These are phyloP conservation scores for Trichosporon sp. DNA, from an alignment of 1,284 basidiomycete species.

Conservation along the genomic window DNA sequence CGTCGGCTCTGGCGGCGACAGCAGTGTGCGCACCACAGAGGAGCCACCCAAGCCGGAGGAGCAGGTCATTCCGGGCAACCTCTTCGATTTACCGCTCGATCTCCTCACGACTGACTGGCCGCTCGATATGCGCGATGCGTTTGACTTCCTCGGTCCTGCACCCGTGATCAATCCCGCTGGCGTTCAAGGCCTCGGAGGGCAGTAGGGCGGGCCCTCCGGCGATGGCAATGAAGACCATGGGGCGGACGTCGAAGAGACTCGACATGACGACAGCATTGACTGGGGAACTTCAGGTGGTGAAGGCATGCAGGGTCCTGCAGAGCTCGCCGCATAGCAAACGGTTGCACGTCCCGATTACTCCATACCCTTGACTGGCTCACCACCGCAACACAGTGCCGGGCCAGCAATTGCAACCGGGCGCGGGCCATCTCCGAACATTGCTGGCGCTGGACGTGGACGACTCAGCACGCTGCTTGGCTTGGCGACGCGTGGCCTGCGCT, in stretches of 20 bases:
- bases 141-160: conserved; percentile 28
- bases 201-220: background rate
- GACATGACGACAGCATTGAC: too few species aligned
- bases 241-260: background rate
- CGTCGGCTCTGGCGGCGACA: background rate
- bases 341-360: too few species aligned
- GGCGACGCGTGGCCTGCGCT: too few species aligned
- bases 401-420: too few species aligned
- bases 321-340: too few species aligned
- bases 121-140: conserved; percentile 33
- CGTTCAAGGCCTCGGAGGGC: background rate
- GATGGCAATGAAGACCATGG: background rate
- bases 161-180: background rate
- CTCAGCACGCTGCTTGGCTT: too few species aligned
- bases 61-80: background rate
- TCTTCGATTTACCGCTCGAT: conserved; percentile 28
- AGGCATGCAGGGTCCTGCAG: too few species aligned
- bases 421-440: too few species aligned
- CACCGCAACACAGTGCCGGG: too few species aligned
- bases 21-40: background rate
- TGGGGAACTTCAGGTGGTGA: background rate
- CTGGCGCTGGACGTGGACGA: too few species aligned
- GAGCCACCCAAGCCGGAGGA: background rate
- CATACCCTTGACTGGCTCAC: too few species aligned
- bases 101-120: conserved; percentile 48